Evolutionary conservation across 2,329 filamentous ascomycete species (phyloP).

Genomic region (Xylariaceae sp.): DNA sequence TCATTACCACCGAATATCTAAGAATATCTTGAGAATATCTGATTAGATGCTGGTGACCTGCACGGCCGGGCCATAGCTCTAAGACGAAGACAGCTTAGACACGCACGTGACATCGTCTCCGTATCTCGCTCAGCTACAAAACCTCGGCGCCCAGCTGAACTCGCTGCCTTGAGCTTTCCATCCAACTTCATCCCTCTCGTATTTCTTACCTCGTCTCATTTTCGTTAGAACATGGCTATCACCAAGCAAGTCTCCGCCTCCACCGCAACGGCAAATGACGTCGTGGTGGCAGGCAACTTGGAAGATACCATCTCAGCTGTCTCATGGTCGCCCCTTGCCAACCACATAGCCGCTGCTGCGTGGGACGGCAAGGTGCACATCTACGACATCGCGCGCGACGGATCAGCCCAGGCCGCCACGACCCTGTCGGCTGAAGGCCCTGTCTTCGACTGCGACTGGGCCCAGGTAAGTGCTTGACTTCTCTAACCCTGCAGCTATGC

Average conservation of each 20-base stretch:
- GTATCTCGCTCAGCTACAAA: no score
- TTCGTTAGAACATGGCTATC: background rate
- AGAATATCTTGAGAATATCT: no score
- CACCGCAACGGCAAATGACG: conserved; percentile 10
- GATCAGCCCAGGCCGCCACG: conserved; percentile 16
- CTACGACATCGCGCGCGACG: conserved; percentile 23
- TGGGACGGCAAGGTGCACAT: conserved; percentile 30
- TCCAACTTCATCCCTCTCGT: conserved; percentile 1
- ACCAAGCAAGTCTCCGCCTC: background rate
- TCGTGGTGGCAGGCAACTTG: conserved; percentile 19
- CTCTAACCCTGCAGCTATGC: conserved; percentile 23
- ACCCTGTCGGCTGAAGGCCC: conserved; percentile 19
- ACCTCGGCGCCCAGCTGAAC: no score
- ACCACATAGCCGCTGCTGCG: conserved; percentile 26
- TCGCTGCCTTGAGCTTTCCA: no score
- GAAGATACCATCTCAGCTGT: conserved; percentile 28
- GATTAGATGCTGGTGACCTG: no score
- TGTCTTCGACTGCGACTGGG: conserved; percentile 29
- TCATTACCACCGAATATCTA: no score
- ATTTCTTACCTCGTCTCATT: background rate
- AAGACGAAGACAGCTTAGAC: no score
- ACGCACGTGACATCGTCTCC: no score
- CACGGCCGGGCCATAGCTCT: no score
- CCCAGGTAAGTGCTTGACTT: conserved; percentile 27
- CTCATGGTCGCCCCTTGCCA: conserved; percentile 26